Percentiles rank a stretch among this genome's conserved stretches.
phyloP scores from a whole-genome alignment of 2,329 filamentous ascomycete species.

The Alternaria postmessia region DNA sequence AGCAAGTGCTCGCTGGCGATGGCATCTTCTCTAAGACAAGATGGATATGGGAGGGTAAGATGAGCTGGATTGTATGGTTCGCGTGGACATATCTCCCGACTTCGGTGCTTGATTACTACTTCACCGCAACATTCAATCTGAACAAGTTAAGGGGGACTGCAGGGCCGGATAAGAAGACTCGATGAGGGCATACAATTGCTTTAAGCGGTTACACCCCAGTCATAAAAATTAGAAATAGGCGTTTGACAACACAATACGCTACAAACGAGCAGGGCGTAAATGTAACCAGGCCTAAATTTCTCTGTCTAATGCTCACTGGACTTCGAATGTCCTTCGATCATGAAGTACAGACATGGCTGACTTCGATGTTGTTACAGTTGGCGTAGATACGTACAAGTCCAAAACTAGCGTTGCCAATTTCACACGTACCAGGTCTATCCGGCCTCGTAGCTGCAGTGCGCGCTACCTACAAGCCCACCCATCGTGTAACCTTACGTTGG shows the following conservation, averaged over 20 bases:
- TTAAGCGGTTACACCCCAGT: not conserved
- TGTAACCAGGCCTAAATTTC: not conserved
- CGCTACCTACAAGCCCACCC: too few species aligned
- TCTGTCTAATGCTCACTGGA: not conserved
- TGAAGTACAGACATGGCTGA: too few species aligned
- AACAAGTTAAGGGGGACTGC: conserved; percentile 54
- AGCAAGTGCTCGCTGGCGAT: conserved; percentile 56
- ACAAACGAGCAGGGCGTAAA: not conserved
- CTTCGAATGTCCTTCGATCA: too few species aligned
- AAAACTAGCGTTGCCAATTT: too few species aligned
- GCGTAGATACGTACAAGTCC: too few species aligned
- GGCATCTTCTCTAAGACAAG: conserved; percentile 51
- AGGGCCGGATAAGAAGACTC: conserved; percentile 41
- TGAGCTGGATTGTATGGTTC: conserved; percentile 60
- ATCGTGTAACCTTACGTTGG: too few species aligned
- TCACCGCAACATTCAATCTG: conserved; percentile 62
- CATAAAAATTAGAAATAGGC: not conserved
- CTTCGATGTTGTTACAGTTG: too few species aligned
- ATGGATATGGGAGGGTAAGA: conserved; percentile 65
- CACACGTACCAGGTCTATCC: too few species aligned
- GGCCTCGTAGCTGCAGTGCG: too few species aligned
- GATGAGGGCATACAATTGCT: conserved; percentile 6
- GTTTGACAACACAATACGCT: not conserved
- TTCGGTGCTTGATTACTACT: conserved; percentile 53
- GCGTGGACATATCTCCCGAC: conserved; percentile 57